These are phyloP conservation scores for Pachysandra terminalis DNA, from an alignment of 164 flowering plant genomes.

Conservation along the genomic window DNA sequence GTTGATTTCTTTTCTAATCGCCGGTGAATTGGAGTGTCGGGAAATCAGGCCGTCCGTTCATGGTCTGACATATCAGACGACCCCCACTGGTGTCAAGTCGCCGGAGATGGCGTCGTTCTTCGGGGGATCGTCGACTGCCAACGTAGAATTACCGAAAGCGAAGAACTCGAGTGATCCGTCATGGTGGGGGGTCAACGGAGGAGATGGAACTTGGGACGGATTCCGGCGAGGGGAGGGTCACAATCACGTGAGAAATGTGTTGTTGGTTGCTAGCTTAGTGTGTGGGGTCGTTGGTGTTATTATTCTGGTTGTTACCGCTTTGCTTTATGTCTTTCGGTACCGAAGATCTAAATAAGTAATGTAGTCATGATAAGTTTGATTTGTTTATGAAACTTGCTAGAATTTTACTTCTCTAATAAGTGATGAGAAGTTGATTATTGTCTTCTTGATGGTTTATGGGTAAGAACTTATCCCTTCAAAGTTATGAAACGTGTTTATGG, in stretches of 20 bases:
- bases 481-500: too few species aligned
- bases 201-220: not conserved
- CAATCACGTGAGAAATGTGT: constrained; percentile 29
- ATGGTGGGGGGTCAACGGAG: constrained; percentile 22
- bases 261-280: constrained; percentile 38
- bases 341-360: not conserved
- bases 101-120: constrained; percentile 38
- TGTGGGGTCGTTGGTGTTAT: constrained; percentile 46
- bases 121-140: constrained; percentile 16
- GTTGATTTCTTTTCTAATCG: not conserved
- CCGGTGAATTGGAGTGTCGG: constrained; percentile 6
- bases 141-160: constrained; percentile 31
- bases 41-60: constrained; percentile 51
- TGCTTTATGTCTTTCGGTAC: constrained; percentile 20
- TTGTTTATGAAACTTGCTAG: too few species aligned
- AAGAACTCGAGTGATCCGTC: constrained; percentile 31
- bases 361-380: too few species aligned
- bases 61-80: constrained; percentile 34
- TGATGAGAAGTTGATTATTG: too few species aligned
- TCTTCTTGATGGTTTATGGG: too few species aligned
- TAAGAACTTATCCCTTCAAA: too few species aligned
- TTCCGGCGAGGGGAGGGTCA: constrained; percentile 5
- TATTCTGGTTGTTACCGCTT: constrained; percentile 28
- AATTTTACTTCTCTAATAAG: too few species aligned
- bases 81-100: constrained; percentile 6